Conservation (phyloP, 2,329 filamentous ascomycete genomes). For the Sporothrix dimorphospora region DNA sequence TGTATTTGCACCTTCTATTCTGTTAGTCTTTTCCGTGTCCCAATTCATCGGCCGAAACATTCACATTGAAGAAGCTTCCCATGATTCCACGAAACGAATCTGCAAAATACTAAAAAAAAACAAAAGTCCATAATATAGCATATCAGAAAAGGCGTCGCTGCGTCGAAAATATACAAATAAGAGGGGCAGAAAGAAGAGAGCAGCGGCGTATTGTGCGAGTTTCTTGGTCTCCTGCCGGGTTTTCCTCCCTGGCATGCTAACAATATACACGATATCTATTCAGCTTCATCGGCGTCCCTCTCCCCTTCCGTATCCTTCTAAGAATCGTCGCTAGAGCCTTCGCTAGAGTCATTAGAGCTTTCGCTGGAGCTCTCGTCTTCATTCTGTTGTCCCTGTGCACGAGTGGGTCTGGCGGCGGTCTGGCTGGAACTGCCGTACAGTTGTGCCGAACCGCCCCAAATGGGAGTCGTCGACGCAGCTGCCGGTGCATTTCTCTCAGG, state of each 20-base stretch:
- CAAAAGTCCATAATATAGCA: neutral
- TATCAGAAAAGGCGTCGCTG: neutral
- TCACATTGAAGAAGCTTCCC: too few species aligned
- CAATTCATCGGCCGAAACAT: too few species aligned
- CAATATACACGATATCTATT: neutral
- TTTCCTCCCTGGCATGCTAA: neutral
- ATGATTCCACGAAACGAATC: neutral
- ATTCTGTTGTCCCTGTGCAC: neutral
- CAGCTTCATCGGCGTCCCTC: neutral
- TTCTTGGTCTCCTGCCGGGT: too few species aligned
- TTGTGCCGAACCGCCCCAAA: conserved; percentile 56
- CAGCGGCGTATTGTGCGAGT: neutral
- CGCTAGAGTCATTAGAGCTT: neutral
- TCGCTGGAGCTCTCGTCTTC: neutral
- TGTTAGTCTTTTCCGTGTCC: too few species aligned
- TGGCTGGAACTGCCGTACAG: conserved; percentile 43
- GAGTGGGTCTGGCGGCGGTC: neutral
- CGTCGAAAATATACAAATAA: neutral
- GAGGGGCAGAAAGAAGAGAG: neutral
- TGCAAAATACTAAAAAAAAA: neutral
- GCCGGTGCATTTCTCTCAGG: neutral
- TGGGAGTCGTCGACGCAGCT: conserved; percentile 40
- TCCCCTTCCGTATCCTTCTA: neutral
- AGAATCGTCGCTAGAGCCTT: neutral
- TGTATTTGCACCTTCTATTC: neutral